Base-by-base conservation (phyloP, 495 filamentous ascomycete genomes). In the Neurospora pannonica region DNA sequence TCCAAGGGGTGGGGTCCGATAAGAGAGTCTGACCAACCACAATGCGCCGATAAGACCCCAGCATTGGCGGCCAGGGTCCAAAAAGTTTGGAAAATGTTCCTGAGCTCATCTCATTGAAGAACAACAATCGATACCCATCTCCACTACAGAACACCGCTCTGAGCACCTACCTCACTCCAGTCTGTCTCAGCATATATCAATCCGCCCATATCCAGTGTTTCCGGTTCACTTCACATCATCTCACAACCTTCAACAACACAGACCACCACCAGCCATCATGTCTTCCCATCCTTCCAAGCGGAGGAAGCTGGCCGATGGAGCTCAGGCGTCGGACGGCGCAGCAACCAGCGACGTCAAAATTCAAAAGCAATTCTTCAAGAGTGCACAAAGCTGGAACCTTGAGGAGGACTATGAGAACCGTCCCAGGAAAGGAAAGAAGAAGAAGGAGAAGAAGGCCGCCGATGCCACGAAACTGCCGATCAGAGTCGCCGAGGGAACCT, bases 351-450 rank as follows among this genome's bases (percentile, higher is more conserved):
- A 76, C 17, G 36, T 76, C 38, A 84, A 83, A 54, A 75, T 83
- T 34, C 82, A 87, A 74, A 85, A 83, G 74, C 75, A 81, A 19
- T 87, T 85, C 75, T 82, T 85, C 78, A 83, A 83, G 43, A 84
- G 81, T 78, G 84, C 85, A 21, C 81, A 81, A 40, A 84, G 82
- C 76, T 98, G 96, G 96, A 88, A 97, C 80, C 86, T 97, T 69
- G 96, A 99, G 82, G 92, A 98, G 77, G 89, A 91, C 78, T 99
- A 98, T 86, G 95, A 97, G 82, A 87, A 87, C 48, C 89, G 88
- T 76, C 90, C 92, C 36, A 87, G 94, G 75, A 94, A 96, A 78
- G 80, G 87, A 71, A 89, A 88, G 81, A 90, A 89, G 79, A 92
- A 94, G 54, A 90, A 90, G 75, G 91, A 94, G 75, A 90, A 78